Base-by-base conservation (phyloP, 768 basidiomycete species). In the Leccinum barrowsii region DNA sequence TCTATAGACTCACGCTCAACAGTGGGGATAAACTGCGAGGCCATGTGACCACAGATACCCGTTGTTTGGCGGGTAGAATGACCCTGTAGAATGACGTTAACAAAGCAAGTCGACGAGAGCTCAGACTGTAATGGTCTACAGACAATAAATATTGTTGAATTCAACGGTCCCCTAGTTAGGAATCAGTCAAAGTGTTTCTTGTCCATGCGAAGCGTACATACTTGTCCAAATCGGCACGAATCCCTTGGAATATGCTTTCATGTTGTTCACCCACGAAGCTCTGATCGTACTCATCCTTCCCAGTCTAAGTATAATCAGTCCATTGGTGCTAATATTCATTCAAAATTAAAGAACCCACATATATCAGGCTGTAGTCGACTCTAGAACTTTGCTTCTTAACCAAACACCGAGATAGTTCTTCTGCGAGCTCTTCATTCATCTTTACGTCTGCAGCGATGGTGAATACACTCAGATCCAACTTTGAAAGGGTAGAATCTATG, bases 121-220 rank as follows among this genome's bases (percentile, higher is more conserved):
- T 13, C 2, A 22, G 22, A 22, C 22, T 8, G 24, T 8, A 30
- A 10, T 7, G 19, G 8, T 7, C 22, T 7, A 72, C 81, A 64
- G 66, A 90, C 90, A 59, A 96, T 94, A 73, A 93, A 96, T 12
- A 95, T 79, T 24, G 85, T 83, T 2, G 90, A 80, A 26, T 81
- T 5, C 34, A 87, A 89, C 15, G 77, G 73, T 32, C 77, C 74
- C 34, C 89, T 89, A 54, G 54, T 54, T 28, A 5, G 48, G 7
- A 26, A 26, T 26, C 26, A 54, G 64, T 42, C 28, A 63, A 40
- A n/a, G 12, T 55, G 5, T 10, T 34, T 4, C 30, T 6, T 12
- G 2, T 26, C 37, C 7, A 10, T 32, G 15, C 8, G 0, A 19
- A 13, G 15, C 54, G 5, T 63, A 61, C 7, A 65, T 56, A 56